Evolutionary conservation across 1,284 basidiomycete species (phyloP), one percentile per base, ranked within the genome.

Genomic region (Schizophyllum commune): DNA sequence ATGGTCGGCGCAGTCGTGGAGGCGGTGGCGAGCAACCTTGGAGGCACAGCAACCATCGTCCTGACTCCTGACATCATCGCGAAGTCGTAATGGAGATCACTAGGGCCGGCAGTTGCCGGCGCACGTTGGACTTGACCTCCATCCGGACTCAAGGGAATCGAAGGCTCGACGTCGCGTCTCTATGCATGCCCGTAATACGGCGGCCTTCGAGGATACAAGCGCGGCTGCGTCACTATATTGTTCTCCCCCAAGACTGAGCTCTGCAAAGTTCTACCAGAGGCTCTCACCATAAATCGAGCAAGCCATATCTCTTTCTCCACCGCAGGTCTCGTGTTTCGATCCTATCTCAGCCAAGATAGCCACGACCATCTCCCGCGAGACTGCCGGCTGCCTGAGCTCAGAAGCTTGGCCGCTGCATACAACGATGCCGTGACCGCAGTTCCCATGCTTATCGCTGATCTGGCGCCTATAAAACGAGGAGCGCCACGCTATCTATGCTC

Each of bases 361-460:
- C 27, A 27, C 27, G 27, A 27, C 27, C 27, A 27, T 27, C 27
- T 27, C 27, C 27, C 27, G 27, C 27, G 27, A 27, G 27, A 27
- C 27, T 27, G 27, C 27, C 27, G 27, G 5, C 2, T 5, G 27
- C 27, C 5, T 27, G 27, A 3, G 5, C 27, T 27, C 27, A 27
- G 27, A 27, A 27, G 27, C 27, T 27, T 34, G 5, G 33, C 58
- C 58, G 53, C 58, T 34, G 32, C 58, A 22, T 59, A 51, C 7
- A 55, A 22, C 20, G 15, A 19, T 39, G 32, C 52, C 54, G 55
- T 39, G 52, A 58, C 20, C 15, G 13, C 17, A 21, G 56, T 51
- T 60, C 59, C n/a, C 54, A 56, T 53, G 55, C 59, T 56, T 60
- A 54, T 47, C 59, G 47, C 15, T 33, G 55, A 39, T 56, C 59